Percentiles rank a stretch among this genome's conserved stretches.
Evolutionary conservation across 306 rosid genomes (phyloP).

Genomic region (Cicer chorassanicum): DNA sequence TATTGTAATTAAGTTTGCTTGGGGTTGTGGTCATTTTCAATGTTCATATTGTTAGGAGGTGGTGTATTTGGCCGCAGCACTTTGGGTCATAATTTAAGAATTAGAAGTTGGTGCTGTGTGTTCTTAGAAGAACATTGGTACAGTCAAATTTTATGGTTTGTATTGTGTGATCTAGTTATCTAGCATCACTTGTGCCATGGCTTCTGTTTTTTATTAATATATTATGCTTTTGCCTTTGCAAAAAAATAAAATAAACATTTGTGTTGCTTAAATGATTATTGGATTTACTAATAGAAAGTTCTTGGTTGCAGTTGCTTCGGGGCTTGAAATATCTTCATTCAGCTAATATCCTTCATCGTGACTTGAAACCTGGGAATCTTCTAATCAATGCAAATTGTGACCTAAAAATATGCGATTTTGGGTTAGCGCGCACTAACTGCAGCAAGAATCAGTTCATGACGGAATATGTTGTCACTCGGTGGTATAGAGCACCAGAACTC

Average conservation of each 20-base stretch:
- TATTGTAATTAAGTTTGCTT: too few relatives aligned
- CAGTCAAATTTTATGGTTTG: too few relatives aligned
- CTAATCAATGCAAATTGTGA: constrained; percentile 92
- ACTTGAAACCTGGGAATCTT: constrained; percentile 95
- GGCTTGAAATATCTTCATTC: constrained; percentile 94
- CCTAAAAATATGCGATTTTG: constrained; percentile 93
- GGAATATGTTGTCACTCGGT: constrained; percentile 93
- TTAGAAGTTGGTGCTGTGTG: too few relatives aligned
- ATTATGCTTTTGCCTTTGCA: too few relatives aligned
- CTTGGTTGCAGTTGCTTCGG: constrained; percentile 74
- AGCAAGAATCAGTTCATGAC: constrained; percentile 93
- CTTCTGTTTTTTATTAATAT: too few relatives aligned
- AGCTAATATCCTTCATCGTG: constrained; percentile 94
- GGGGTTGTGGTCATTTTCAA: too few relatives aligned
- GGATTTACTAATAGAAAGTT: constrained; percentile 45
- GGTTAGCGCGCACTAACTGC: constrained; percentile 82
- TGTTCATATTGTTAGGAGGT: too few relatives aligned
- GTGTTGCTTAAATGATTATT: constrained; percentile 39
- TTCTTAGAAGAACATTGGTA: too few relatives aligned
- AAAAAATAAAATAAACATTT: background rate
- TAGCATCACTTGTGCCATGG: too few relatives aligned
- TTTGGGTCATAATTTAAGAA: too few relatives aligned
- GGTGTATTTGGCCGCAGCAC: too few relatives aligned
- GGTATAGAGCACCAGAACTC: constrained; percentile 97
- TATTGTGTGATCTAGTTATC: too few relatives aligned